A percentile compares a stretch with the other conserved stretches of the same genome.
These are phyloP conservation scores for Micromonas commoda DNA, from an alignment of 139 green algal species.

Conservation along the genomic window DNA sequence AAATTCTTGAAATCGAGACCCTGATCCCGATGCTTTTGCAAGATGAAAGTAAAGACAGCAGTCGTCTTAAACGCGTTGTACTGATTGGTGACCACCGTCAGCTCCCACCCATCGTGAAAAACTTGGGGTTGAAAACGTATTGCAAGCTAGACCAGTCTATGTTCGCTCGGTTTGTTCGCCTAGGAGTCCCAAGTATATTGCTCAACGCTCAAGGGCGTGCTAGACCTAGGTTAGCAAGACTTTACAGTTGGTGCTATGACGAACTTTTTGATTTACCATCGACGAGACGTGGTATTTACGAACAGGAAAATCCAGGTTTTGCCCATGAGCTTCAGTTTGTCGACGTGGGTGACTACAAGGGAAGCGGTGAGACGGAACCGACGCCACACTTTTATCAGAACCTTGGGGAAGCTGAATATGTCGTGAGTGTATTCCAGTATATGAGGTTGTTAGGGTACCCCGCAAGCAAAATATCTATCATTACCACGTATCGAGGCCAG, in stretches of 20 bases:
- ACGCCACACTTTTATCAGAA: constrained; percentile 83
- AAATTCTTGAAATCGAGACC: constrained; percentile 98
- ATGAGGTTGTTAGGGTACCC: constrained; percentile 95
- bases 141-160: constrained; percentile 84
- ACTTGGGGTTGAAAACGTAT: constrained; percentile 91
- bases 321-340: constrained; percentile 88
- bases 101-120: constrained; percentile 97
- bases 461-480: constrained; percentile 79
- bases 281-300: constrained; percentile 49
- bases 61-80: constrained; percentile 71
- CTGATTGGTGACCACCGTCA: constrained; percentile 98
- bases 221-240: constrained; percentile 68
- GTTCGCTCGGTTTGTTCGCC: constrained; percentile 92
- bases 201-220: constrained; percentile 89
- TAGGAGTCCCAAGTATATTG: constrained; percentile 87
- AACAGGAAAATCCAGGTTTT: constrained; percentile 79
- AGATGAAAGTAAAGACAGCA: constrained; percentile 43
- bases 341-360: constrained; percentile 76
- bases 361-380: constrained; percentile 72
- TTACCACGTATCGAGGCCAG: constrained; percentile 99
- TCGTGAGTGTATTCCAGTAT: constrained; percentile 81
- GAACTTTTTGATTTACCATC: constrained; percentile 76
- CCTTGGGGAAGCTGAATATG: constrained; percentile 75
- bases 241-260: constrained; percentile 96
- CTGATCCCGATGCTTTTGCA: constrained; percentile 89